Evolutionary conservation across 2,329 filamentous ascomycete species (phyloP).

Genomic region (Penicillium brevicompactum): DNA sequence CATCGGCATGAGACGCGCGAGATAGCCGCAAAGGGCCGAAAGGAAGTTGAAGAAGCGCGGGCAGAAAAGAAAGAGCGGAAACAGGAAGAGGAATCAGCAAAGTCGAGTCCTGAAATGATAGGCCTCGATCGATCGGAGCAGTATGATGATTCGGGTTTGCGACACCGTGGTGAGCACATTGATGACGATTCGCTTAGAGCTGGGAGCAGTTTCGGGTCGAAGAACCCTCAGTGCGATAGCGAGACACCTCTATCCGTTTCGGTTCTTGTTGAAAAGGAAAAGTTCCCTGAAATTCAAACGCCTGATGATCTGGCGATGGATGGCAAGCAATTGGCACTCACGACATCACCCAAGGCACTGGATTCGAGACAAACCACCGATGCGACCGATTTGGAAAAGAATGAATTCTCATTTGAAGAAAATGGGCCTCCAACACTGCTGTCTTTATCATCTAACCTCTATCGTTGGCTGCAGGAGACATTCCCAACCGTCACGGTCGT

Average conservation of each 20-base stretch:
- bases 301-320: neutral
- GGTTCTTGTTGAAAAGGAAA: slow-evolving; percentile 9
- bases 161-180: neutral
- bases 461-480: slow-evolving; percentile 67
- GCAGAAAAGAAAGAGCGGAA: slow-evolving; percentile 44
- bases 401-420: slow-evolving; percentile 6
- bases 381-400: slow-evolving; percentile 35
- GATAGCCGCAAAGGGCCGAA: slow-evolving; percentile 60
- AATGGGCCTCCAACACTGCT: slow-evolving; percentile 52
- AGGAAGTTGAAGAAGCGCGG: slow-evolving; percentile 50
- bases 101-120: neutral
- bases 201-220: neutral
- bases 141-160: neutral
- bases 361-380: slow-evolving; percentile 4
- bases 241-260: slow-evolving; percentile 6
- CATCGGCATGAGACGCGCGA: slow-evolving; percentile 64
- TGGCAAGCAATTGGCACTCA: neutral
- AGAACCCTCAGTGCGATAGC: neutral
- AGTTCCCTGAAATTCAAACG: slow-evolving; percentile 7
- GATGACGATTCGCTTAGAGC: neutral
- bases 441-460: slow-evolving; percentile 50
- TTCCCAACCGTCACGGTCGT: slow-evolving; percentile 71
- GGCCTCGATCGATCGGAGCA: neutral
- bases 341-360: slow-evolving; percentile 1
- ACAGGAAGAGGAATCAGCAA: neutral